Evolutionary conservation across 352 stramenopile species (phyloP).

Genomic region (Pythium pyrilobum): DNA sequence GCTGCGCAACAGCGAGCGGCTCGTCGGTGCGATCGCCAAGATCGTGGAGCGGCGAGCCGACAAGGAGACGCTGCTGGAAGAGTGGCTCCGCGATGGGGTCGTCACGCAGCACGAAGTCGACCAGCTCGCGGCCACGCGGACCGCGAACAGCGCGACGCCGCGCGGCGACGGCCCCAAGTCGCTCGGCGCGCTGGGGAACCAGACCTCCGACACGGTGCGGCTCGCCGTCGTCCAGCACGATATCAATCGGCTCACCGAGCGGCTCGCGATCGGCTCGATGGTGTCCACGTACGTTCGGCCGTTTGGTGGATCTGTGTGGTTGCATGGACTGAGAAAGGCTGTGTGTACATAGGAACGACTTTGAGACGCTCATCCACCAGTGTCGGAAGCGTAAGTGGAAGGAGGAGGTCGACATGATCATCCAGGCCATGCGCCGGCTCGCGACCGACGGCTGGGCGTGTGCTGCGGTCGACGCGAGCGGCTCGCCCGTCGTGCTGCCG

Average conservation of each 20-base stretch:
- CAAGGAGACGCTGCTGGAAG: slow-evolving; percentile 25
- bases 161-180: slow-evolving; percentile 27
- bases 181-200: slow-evolving; percentile 49
- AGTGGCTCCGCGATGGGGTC: slow-evolving; percentile 32
- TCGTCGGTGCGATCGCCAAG: slow-evolving; percentile 38
- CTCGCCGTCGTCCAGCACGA: slow-evolving; percentile 68
- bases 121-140: background rate
- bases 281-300: slow-evolving; percentile 61
- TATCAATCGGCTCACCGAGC: slow-evolving; percentile 50
- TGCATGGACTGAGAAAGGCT: background rate
- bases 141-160: background rate
- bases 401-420: slow-evolving; percentile 53
- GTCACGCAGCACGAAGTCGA: slow-evolving; percentile 34
- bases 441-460: slow-evolving; percentile 36
- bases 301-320: too few relatives aligned
- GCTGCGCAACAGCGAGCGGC: slow-evolving; percentile 38
- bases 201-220: slow-evolving; percentile 59
- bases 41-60: slow-evolving; percentile 28
- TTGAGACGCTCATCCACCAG: slow-evolving; percentile 78
- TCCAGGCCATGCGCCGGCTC: slow-evolving; percentile 48
- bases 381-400: slow-evolving; percentile 83
- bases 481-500: background rate
- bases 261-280: slow-evolving; percentile 34
- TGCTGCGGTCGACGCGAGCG: background rate
- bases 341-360: slow-evolving; percentile 47